Conservation (phyloP, 331 rosid genomes). For the Rosa hybrid region DNA sequence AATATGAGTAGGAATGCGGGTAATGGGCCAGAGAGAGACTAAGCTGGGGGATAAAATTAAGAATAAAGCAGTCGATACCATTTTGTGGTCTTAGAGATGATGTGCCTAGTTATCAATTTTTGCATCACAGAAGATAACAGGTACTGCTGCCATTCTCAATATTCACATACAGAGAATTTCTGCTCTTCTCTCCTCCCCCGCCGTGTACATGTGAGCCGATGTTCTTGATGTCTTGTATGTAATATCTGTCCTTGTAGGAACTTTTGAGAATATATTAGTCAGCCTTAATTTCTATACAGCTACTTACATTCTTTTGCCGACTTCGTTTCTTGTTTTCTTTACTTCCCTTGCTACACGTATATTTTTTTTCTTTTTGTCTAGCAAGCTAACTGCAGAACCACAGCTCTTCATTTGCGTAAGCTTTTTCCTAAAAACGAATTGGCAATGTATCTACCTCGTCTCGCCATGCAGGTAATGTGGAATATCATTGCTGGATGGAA, state of each 20-base stretch:
- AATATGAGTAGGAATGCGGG: conserved; percentile 19
- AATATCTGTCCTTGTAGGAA: conserved; percentile 34
- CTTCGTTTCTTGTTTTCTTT: not conserved
- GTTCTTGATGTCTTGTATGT: conserved; percentile 28
- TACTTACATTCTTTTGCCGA: conserved; percentile 9
- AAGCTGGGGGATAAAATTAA: conserved; percentile 14
- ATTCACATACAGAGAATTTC: conserved; percentile 29
- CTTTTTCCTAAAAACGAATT: not conserved
- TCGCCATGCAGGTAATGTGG: conserved; percentile 14
- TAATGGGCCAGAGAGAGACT: conserved; percentile 24
- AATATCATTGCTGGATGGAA: conserved; percentile 9
- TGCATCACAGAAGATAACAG: conserved; percentile 41
- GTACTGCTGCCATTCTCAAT: conserved; percentile 21
- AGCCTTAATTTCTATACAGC: conserved; percentile 21
- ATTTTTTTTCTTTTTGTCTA: not conserved
- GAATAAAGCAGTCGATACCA: conserved; percentile 34
- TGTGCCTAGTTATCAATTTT: conserved; percentile 50
- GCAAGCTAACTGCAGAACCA: not conserved
- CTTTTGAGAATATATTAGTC: conserved; percentile 30
- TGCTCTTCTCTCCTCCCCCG: conserved; percentile 10
- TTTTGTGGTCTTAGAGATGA: conserved; percentile 36
- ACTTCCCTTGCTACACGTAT: not conserved
- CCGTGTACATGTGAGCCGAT: conserved; percentile 44
- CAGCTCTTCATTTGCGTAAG: not conserved
- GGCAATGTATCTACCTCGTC: not conserved